Percentiles rank a stretch among this genome's conserved stretches.
Conservation (phyloP, 2,329 filamentous ascomycete genomes). For the Aureobasidium sp. region DNA sequence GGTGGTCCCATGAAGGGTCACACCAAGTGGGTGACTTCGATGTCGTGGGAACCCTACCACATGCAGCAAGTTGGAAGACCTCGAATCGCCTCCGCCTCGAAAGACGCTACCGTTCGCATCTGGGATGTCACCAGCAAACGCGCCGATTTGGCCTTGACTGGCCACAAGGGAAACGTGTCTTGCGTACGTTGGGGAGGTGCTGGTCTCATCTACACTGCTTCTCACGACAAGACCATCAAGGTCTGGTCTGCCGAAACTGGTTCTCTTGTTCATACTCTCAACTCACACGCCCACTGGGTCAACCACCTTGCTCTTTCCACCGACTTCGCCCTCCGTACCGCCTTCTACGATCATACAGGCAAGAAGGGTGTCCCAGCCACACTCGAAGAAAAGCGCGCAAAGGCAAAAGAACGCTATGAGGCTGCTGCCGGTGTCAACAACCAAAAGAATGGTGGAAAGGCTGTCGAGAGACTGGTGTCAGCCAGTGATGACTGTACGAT, state of each 20-base stretch:
- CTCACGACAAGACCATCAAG: constrained; percentile 86
- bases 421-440: constrained; percentile 61
- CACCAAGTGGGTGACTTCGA: constrained; percentile 75
- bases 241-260: constrained; percentile 79
- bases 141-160: constrained; percentile 73
- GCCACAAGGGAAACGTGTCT: constrained; percentile 80
- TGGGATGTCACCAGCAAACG: constrained; percentile 74
- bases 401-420: constrained; percentile 75
- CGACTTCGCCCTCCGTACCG: constrained; percentile 79
- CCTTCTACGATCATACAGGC: constrained; percentile 74
- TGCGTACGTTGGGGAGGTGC: constrained; percentile 95
- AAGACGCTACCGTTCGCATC: constrained; percentile 78
- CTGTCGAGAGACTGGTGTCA: constrained; percentile 78
- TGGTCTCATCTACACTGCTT: constrained; percentile 71
- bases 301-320: constrained; percentile 92
- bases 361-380: constrained; percentile 55
- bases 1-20: constrained; percentile 74
- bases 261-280: constrained; percentile 68
- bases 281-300: constrained; percentile 84
- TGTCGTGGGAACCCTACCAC: constrained; percentile 93
- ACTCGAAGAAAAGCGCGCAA: constrained; percentile 60
- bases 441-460: constrained; percentile 47
- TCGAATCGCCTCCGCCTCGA: constrained; percentile 75
- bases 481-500: constrained; percentile 95
- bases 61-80: constrained; percentile 64